Evolutionary conservation across 345 rosid species (phyloP), one percentile per base, ranked within the genome.

Genomic region (Sisymbrium altissimum): DNA sequence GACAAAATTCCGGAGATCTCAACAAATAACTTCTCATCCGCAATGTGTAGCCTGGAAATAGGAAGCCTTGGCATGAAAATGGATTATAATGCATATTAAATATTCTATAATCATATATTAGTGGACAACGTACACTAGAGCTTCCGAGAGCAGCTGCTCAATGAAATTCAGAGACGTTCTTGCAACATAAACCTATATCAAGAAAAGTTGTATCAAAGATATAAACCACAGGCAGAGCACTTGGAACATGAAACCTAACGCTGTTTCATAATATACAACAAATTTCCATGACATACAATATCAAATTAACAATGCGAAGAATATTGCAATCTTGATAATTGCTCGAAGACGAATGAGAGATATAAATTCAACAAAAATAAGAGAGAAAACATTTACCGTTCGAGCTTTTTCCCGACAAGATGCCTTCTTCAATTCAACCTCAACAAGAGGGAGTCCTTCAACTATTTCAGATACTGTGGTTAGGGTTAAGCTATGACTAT

Each of bases 371-470:
- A 23, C 52, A 32, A 33, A 32, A 53, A 58, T 4, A 23, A 43
- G 7, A 46, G 62, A 38, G 32, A 29, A 30, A 12, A 19, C 35
- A 49, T 36, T 56, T 81, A 94, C 98, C 87, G 82, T 88, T 69
- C 56, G 68, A 60, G 91, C 97, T 71, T 87, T 89, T 46, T 68
- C 89, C 67, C 97, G 82, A 82, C 98, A 94, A 72, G 77, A 69
- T 64, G 97, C 96, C 86, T 91, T 94, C 78, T 82, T 87, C 85
- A 91, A 72, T 83, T 91, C 98, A 79, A 79, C 75, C 79, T 89
- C 89, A 68, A 94, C 81, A 45, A 80, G 79, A 66, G 96, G 83
- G 73, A 91, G 73, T 55, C 83, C 87, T 72, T 89, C 87, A 66
- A 89, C 98, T 94, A 84, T 65, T 57, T 58, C 74, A 67, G 40